Percentiles rank a stretch among this genome's conserved stretches.
Evolutionary conservation across 371 early-diverging fungal species (phyloP).

Genomic region (Vairimorpha ceranae): DNA sequence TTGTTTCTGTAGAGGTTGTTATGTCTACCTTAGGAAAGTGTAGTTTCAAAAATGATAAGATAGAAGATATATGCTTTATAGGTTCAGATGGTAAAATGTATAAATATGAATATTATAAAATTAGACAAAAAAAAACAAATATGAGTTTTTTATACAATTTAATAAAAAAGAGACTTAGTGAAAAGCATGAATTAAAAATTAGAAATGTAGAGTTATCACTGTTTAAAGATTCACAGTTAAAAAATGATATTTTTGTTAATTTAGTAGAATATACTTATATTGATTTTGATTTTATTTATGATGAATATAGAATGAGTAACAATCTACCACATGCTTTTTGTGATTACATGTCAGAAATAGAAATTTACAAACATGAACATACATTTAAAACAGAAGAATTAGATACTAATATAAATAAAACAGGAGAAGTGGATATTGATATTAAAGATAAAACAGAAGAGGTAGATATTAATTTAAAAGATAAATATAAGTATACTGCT

Average conservation of each 20-base stretch:
- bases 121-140: neutral
- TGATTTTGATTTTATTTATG: neutral
- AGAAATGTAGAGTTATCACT: neutral
- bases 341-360: neutral
- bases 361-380: neutral
- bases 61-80: constrained; percentile 31
- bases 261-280: neutral
- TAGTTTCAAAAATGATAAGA: constrained; percentile 6
- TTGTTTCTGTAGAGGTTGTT: constrained; percentile 46
- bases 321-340: neutral
- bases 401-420: neutral
- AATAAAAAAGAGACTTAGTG: neutral
- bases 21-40: constrained; percentile 36
- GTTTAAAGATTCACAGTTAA: neutral
- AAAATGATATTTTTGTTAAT: neutral
- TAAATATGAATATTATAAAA: constrained; percentile 36
- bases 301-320: neutral
- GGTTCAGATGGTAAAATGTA: constrained; percentile 49
- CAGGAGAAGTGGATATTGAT: neutral
- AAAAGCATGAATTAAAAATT: constrained; percentile 12
- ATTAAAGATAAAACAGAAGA: neutral
- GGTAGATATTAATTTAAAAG: neutral
- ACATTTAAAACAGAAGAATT: neutral
- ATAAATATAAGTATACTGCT: neutral
- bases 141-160: neutral